phyloP scores from a whole-genome alignment of 2,329 filamentous ascomycete genomes.

The Mollisia scopiformis region DNA sequence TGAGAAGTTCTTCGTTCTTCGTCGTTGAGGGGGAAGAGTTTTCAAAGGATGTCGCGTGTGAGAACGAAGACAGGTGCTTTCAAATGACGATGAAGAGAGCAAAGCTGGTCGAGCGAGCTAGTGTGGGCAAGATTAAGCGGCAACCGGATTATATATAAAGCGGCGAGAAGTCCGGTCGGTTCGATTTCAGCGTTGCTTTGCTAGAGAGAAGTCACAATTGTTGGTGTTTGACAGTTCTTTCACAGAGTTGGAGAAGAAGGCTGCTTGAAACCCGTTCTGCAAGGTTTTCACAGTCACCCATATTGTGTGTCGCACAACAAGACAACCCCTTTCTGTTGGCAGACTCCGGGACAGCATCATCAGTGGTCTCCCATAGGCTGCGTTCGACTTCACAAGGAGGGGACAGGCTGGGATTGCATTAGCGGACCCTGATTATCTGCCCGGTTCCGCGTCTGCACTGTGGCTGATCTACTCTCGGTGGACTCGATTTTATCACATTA shows the following conservation, averaged over 20 bases:
- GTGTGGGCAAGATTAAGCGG: no score
- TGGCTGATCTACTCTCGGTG: constrained; percentile 2
- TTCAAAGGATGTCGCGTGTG: constrained; percentile 22
- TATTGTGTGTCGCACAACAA: not conserved
- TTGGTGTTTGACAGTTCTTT: no score
- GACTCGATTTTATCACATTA: not conserved
- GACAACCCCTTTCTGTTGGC: not conserved
- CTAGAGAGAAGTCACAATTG: no score
- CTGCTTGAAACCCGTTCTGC: not conserved
- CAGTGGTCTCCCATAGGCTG: not conserved
- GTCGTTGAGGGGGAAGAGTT: constrained; percentile 10
- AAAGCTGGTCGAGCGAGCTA: not conserved
- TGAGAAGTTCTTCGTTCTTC: not conserved
- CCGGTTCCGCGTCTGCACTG: constrained; percentile 6
- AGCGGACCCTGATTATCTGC: constrained; percentile 15
- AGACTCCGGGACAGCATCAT: not conserved
- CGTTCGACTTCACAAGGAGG: not conserved
- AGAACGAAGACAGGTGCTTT: constrained; percentile 2
- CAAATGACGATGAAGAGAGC: no score
- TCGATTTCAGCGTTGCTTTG: no score
- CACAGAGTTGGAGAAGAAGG: not conserved
- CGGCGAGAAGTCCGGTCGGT: not conserved
- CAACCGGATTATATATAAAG: no score
- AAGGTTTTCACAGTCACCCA: constrained; percentile 8
- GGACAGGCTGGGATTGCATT: constrained; percentile 6